Conservation (phyloP, 805 yeast species). For the Helenozyma rhizophorensis region DNA sequence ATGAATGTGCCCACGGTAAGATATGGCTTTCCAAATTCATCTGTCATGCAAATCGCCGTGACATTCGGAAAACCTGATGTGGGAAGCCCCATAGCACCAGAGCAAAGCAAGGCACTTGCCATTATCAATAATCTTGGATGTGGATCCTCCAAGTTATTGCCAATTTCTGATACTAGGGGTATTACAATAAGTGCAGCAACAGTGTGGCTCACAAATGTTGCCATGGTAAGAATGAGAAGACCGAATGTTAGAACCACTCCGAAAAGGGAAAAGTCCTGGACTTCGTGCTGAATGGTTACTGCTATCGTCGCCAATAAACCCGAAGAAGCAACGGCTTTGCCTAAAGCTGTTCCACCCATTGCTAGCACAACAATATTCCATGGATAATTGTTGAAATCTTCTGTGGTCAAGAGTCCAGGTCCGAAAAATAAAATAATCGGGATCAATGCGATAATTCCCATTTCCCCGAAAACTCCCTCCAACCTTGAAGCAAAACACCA, state of each 20-base stretch:
- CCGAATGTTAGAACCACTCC: slow-evolving; percentile 55
- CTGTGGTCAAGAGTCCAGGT: slow-evolving; percentile 43
- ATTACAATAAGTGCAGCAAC: slow-evolving; percentile 93
- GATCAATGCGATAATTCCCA: slow-evolving; percentile 45
- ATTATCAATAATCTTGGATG: slow-evolving; percentile 81
- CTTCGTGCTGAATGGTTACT: slow-evolving; percentile 37
- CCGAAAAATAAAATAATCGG: slow-evolving; percentile 49
- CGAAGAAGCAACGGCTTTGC: slow-evolving; percentile 47
- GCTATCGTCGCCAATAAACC: slow-evolving; percentile 47
- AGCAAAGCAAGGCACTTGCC: slow-evolving; percentile 66
- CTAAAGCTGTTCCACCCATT: slow-evolving; percentile 54
- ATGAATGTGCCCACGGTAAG: slow-evolving; percentile 83
- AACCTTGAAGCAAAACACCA: slow-evolving; percentile 47
- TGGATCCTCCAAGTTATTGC: slow-evolving; percentile 67
- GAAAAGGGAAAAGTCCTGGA: slow-evolving; percentile 40
- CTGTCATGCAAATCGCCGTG: slow-evolving; percentile 92
- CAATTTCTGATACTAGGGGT: slow-evolving; percentile 87
- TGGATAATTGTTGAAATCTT: slow-evolving; percentile 48
- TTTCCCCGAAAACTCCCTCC: slow-evolving; percentile 41
- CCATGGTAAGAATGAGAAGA: slow-evolving; percentile 71
- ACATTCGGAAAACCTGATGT: slow-evolving; percentile 98
- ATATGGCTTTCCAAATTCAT: slow-evolving; percentile 88
- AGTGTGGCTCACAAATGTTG: slow-evolving; percentile 94
- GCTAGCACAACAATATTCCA: slow-evolving; percentile 53
- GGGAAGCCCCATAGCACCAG: slow-evolving; percentile 96